Conservation (phyloP, 2,329 filamentous ascomycete species). For the Aspergillus vadensis region DNA sequence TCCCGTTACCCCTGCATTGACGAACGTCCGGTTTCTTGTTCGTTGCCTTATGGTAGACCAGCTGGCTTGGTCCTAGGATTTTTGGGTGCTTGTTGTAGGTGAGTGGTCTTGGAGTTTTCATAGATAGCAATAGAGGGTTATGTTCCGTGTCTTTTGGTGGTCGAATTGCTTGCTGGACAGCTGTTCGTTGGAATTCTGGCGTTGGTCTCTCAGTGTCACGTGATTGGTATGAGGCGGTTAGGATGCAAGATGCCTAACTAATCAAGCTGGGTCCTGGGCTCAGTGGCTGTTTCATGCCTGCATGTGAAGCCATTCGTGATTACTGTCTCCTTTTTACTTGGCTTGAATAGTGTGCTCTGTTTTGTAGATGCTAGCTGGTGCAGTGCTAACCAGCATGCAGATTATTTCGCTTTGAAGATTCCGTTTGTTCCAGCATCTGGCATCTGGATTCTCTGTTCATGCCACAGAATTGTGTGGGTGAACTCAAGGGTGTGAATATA, state of each 20-base stretch:
- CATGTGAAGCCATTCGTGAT: background rate
- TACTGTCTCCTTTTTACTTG: background rate
- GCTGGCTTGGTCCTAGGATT: conserved; percentile 2
- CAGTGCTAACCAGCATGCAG: background rate
- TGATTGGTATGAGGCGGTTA: background rate
- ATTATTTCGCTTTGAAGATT: background rate
- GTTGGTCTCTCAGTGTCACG: background rate
- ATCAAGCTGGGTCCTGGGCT: background rate
- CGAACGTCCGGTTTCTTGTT: background rate
- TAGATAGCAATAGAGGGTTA: too few species aligned
- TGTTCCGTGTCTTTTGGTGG: background rate
- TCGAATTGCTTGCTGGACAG: background rate
- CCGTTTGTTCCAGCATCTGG: background rate
- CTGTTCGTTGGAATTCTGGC: background rate
- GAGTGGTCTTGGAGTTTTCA: background rate
- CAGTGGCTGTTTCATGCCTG: background rate
- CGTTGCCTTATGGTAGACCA: background rate
- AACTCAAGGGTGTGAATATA: background rate
- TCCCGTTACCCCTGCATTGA: background rate
- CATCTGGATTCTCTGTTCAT: background rate
- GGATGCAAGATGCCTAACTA: background rate
- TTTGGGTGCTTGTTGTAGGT: background rate
- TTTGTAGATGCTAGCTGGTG: background rate
- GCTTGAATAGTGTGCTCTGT: background rate
- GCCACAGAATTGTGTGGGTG: background rate